Base-by-base conservation (phyloP, 306 rosid species). In the Mucuna pruriens region DNA sequence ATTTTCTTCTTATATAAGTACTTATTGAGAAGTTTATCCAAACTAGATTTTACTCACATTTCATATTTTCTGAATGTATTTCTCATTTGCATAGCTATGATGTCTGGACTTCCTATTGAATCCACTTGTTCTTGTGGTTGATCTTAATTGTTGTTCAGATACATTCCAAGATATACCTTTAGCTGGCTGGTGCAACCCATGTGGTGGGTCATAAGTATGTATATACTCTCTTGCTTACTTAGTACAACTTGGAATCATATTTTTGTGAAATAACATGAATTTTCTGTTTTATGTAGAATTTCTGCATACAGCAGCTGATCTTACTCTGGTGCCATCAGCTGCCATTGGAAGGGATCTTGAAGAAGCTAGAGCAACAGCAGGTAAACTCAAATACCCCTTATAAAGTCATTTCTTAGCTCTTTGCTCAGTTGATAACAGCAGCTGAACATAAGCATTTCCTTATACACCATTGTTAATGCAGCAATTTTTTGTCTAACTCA, bases 151-250 rank as follows among this genome's bases (percentile, higher is more conserved):
- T 31, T 31, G 33, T 89, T 80, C 90, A 96, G 99, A 79, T 96
- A 96, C 84, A 93, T 96, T 74, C 99, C 99, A 49, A 93, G 99
- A 90, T 96, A 96, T 86, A 96, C 99, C 55, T 96, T 92, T 86
- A 96, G 99, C 84, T 96, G 99, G 99, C 89, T 96, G 85, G 99
- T 96, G 85, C 87, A 90, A 85, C 99, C 99, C 22, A 96, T 96
- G 99, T 96, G 98, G 99, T 71, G 83, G 87, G 71, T 96, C 75
- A 87, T 96, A 90, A 96, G 99, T 96, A 92, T 34, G 97, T 75
- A 54, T 68, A 46, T 40, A 16, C 61, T 80, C 45, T 42, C 74
- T 48, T 85, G 67, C 68, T 70, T 22, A 60, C 67, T 39, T 75
- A 39, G 1, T 49, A 36, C 9, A 34, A 69, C 31, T 46, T 44